Percentiles rank a stretch among this genome's conserved stretches.
Conservation (phyloP, 192 early-diverging fungal genomes). For the Coemansia sp. region DNA sequence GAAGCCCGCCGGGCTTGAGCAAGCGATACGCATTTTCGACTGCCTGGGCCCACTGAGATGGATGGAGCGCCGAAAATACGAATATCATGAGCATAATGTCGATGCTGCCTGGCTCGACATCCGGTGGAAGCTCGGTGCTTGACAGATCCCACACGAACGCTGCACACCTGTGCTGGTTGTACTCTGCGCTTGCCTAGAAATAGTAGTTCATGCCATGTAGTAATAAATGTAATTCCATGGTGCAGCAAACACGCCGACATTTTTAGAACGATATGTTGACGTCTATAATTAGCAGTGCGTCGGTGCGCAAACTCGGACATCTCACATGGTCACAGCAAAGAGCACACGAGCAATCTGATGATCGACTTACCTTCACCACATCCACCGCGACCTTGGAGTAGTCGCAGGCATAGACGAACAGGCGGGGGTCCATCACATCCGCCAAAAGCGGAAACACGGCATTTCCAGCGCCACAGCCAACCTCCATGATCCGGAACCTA, state of each 20-base stretch:
- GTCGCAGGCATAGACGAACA: conserved; percentile 75
- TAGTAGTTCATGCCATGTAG: not conserved
- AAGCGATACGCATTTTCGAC: conserved; percentile 60
- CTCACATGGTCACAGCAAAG: not conserved
- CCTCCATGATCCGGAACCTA: conserved; percentile 62
- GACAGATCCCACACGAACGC: conserved; percentile 78
- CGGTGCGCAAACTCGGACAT: not conserved
- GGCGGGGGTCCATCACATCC: conserved; percentile 53
- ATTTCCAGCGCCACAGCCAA: conserved; percentile 80
- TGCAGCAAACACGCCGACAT: not conserved
- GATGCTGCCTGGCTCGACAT: conserved; percentile 58
- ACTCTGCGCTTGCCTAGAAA: conserved; percentile 52
- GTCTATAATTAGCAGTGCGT: conserved; percentile 2
- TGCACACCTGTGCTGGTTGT: conserved; percentile 58
- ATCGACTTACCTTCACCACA: conserved; percentile 61
- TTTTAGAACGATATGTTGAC: not conserved
- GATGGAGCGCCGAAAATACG: conserved; percentile 74
- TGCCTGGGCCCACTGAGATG: conserved; percentile 64
- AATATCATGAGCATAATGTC: conserved; percentile 79
- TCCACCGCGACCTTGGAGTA: conserved; percentile 67
- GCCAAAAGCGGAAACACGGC: conserved; percentile 72
- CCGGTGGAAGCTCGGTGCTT: conserved; percentile 51
- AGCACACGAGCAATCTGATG: not conserved
- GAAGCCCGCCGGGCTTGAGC: conserved; percentile 71
- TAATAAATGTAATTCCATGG: not conserved